A percentile compares a stretch with the other conserved stretches of the same genome.
Evolutionary conservation across 768 basidiomycete genomes (phyloP).

Genomic region (Xanthoconium stramineum): DNA sequence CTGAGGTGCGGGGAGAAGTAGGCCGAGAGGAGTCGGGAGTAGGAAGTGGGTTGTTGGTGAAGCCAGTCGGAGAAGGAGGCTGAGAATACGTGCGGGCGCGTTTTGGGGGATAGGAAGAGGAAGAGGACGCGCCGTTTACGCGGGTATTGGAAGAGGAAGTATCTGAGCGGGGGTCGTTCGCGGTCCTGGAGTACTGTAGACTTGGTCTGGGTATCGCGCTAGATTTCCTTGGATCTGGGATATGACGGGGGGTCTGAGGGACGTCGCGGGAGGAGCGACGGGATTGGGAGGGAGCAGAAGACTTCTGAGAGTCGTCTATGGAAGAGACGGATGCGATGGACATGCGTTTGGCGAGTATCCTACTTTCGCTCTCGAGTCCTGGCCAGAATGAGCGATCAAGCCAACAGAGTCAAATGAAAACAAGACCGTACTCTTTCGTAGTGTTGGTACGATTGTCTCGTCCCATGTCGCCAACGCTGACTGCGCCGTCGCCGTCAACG

Average conservation of each 20-base stretch:
- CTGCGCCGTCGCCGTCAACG: slow-evolving; percentile 40
- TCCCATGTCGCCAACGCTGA: slow-evolving; percentile 61
- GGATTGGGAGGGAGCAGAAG: slow-evolving; percentile 18
- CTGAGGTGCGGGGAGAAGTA: slow-evolving; percentile 42
- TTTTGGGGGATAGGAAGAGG: slow-evolving; percentile 36
- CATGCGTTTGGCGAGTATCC: slow-evolving; percentile 71
- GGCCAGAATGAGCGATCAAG: background rate
- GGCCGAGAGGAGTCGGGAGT: slow-evolving; percentile 39
- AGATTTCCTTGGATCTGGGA: slow-evolving; percentile 34
- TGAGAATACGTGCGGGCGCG: slow-evolving; percentile 67
- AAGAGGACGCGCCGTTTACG: slow-evolving; percentile 28
- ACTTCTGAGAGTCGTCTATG: slow-evolving; percentile 39
- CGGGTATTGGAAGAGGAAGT: slow-evolving; percentile 23
- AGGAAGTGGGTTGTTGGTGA: slow-evolving; percentile 28
- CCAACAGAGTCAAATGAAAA: background rate
- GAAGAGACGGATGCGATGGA: slow-evolving; percentile 70
- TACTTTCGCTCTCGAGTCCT: slow-evolving; percentile 83
- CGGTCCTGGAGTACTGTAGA: slow-evolving; percentile 36
- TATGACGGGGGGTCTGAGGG: slow-evolving; percentile 12
- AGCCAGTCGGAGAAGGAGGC: slow-evolving; percentile 36
- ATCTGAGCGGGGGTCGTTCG: slow-evolving; percentile 23
- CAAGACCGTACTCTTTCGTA: slow-evolving; percentile 65
- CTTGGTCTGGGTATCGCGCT: slow-evolving; percentile 49
- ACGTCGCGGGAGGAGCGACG: slow-evolving; percentile 23
- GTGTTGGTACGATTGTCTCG: slow-evolving; percentile 75